Evolutionary conservation across 2,329 filamentous ascomycete genomes (phyloP).

Genomic region (Ceratocystis huliohia): DNA sequence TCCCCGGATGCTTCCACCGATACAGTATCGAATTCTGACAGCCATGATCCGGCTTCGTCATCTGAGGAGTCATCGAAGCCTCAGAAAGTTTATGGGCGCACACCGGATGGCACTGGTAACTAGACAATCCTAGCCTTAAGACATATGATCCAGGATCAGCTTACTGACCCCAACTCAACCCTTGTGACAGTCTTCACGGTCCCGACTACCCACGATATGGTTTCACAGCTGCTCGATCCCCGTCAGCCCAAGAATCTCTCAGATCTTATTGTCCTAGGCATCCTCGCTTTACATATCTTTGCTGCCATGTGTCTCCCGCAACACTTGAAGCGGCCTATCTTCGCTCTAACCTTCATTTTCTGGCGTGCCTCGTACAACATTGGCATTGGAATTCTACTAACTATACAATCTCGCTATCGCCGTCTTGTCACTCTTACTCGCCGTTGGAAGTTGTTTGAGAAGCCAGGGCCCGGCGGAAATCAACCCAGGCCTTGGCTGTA

Average conservation of each 20-base stretch:
- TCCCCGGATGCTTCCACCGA: conserved; percentile 16
- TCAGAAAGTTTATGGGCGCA: conserved; percentile 76
- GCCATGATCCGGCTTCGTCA: neutral
- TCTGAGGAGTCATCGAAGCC: neutral
- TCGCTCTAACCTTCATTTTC: conserved; percentile 75
- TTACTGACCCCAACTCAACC: neutral
- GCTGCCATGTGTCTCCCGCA: conserved; percentile 61
- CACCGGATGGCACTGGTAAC: conserved; percentile 80
- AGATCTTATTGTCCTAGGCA: conserved; percentile 64
- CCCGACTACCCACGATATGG: conserved; percentile 96
- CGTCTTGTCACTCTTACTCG: conserved; percentile 78
- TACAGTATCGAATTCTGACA: neutral
- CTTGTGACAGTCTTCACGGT: conserved; percentile 69
- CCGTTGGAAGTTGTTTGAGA: conserved; percentile 73
- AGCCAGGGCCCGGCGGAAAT: conserved; percentile 57
- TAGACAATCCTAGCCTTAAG: conserved; percentile 22
- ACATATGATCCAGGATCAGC: neutral
- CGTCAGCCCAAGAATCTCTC: conserved; percentile 91
- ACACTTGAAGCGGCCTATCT: conserved; percentile 57
- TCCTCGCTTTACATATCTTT: conserved; percentile 63
- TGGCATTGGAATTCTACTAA: conserved; percentile 81
- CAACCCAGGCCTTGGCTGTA: conserved; percentile 77
- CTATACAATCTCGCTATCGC: conserved; percentile 79
- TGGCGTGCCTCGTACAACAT: conserved; percentile 90
- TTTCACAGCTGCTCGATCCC: conserved; percentile 89